These are phyloP conservation scores for Cokeromyces recurvatus DNA, from an alignment of 371 early-diverging fungal genomes.

Conservation along the genomic window DNA sequence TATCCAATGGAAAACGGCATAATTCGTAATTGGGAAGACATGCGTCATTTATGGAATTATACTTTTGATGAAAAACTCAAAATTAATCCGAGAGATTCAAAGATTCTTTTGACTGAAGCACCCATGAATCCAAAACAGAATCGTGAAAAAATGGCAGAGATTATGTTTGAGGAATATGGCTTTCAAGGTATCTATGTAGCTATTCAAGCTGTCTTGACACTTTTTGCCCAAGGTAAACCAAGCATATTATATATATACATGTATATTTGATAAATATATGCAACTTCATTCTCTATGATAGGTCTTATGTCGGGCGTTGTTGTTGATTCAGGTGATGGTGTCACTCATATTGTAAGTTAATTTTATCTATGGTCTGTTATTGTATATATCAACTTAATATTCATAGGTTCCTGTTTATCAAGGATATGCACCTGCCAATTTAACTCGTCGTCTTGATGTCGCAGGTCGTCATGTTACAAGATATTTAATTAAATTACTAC, in stretches of 20 bases:
- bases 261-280: no score
- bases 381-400: background rate
- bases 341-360: slow-evolving; percentile 84
- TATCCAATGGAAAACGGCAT: slow-evolving; percentile 99
- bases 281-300: no score
- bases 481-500: slow-evolving; percentile 91
- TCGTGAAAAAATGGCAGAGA: slow-evolving; percentile 89
- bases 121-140: slow-evolving; percentile 93
- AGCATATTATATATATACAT: no score
- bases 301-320: slow-evolving; percentile 95
- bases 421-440: slow-evolving; percentile 90
- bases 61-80: slow-evolving; percentile 90
- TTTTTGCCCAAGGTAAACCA: slow-evolving; percentile 90
- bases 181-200: slow-evolving; percentile 92
- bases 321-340: slow-evolving; percentile 97
- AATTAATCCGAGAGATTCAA: slow-evolving; percentile 83
- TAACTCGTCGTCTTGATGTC: slow-evolving; percentile 90
- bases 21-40: slow-evolving; percentile 96
- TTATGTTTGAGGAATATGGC: slow-evolving; percentile 95
- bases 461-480: slow-evolving; percentile 96
- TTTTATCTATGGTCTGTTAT: background rate
- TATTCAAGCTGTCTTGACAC: slow-evolving; percentile 95
- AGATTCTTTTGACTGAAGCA: slow-evolving; percentile 94
- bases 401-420: slow-evolving; percentile 86
- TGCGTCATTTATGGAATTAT: slow-evolving; percentile 97